phyloP scores from a whole-genome alignment of 371 early-diverging fungal genomes.

The Batkoa obscura region DNA sequence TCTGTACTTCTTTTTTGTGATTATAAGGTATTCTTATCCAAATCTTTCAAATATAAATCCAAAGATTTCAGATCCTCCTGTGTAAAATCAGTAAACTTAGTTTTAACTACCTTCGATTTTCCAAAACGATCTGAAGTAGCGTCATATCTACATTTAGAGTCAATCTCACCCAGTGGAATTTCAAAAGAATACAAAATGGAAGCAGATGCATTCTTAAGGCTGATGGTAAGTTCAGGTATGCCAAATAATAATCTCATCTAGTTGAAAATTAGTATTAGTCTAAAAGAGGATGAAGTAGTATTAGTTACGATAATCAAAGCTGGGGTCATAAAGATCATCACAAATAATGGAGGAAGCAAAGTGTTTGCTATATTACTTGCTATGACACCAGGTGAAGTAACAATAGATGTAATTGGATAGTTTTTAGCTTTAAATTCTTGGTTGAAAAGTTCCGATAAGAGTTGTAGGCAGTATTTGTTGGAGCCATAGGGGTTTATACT shows the following conservation, averaged over 20 bases:
- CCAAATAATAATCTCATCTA: neutral
- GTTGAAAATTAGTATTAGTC: neutral
- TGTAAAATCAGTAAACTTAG: too few species aligned
- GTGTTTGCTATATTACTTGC: neutral
- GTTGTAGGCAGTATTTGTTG: neutral
- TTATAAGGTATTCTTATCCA: too few species aligned
- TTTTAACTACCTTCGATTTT: too few species aligned
- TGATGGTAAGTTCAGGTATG: neutral
- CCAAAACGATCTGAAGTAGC: too few species aligned
- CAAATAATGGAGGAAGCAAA: neutral
- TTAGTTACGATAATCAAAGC: neutral
- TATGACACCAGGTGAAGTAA: neutral
- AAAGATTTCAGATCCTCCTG: too few species aligned
- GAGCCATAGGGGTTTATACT: constrained; percentile 1
- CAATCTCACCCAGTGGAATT: neutral
- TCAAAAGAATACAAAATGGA: neutral
- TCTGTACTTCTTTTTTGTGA: too few species aligned
- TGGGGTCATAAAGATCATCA: neutral
- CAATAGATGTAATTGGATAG: neutral
- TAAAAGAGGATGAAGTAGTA: neutral
- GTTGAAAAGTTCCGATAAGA: neutral
- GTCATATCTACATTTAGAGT: neutral
- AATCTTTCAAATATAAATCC: too few species aligned
- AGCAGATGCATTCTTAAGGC: neutral
- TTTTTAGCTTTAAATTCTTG: neutral